A percentile compares a stretch with the other conserved stretches of the same genome.
These are phyloP conservation scores for Diaporthe sp. DNA, from an alignment of 2,329 filamentous ascomycete species.

Conservation along the genomic window DNA sequence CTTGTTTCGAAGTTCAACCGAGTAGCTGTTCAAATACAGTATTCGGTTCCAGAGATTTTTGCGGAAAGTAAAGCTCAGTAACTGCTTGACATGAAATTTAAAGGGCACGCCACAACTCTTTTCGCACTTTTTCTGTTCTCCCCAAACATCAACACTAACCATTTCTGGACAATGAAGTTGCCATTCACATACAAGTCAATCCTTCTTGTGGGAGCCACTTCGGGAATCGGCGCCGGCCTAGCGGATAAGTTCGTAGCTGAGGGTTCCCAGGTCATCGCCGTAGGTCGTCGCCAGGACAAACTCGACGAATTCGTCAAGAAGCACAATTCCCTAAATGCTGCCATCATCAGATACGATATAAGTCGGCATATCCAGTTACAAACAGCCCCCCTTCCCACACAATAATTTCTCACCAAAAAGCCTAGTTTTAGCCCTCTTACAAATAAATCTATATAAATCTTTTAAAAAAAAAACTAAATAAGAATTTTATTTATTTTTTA, in stretches of 20 bases:
- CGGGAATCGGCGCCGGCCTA: constrained; percentile 62
- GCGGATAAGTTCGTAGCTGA: constrained; percentile 50
- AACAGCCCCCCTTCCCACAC: too few relatives aligned
- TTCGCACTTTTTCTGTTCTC: neutral
- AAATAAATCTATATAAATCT: too few relatives aligned
- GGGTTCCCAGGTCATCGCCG: constrained; percentile 58
- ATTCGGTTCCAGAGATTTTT: neutral
- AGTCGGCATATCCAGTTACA: too few relatives aligned
- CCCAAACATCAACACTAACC: neutral
- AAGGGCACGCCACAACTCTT: neutral
- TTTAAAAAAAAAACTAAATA: too few relatives aligned
- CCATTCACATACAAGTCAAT: constrained; percentile 57
- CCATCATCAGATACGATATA: constrained; percentile 55
- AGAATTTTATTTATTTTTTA: too few relatives aligned
- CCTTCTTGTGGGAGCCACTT: constrained; percentile 64
- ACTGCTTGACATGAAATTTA: neutral
- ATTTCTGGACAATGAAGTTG: neutral
- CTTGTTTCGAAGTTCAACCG: neutral
- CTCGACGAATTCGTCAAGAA: constrained; percentile 58
- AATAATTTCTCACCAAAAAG: too few relatives aligned
- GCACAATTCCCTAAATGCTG: constrained; percentile 52
- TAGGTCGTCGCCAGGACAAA: constrained; percentile 60
- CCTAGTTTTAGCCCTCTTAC: too few relatives aligned
- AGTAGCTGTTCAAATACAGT: constrained; percentile 9
- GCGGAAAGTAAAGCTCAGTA: neutral